These are phyloP conservation scores for Curvularia verruculosa DNA, from an alignment of 2,329 filamentous ascomycete genomes.

Conservation along the genomic window DNA sequence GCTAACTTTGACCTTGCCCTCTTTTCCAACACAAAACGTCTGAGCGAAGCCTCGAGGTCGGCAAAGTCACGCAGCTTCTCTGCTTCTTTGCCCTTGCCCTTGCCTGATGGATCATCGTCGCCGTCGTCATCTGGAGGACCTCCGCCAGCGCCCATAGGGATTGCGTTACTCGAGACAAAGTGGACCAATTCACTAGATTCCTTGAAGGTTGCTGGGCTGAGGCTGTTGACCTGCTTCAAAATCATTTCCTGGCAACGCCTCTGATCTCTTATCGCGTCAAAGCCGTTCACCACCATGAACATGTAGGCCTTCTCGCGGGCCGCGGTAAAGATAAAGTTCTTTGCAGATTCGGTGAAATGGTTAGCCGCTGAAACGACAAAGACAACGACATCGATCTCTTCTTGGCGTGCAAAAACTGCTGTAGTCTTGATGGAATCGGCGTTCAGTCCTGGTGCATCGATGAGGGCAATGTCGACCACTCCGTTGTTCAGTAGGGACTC, in stretches of 20 bases:
- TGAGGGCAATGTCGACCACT: slow-evolving; percentile 95
- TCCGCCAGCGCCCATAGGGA: slow-evolving; percentile 67
- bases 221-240: slow-evolving; percentile 80
- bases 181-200: slow-evolving; percentile 92
- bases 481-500: slow-evolving; percentile 96
- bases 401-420: slow-evolving; percentile 93
- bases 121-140: slow-evolving; percentile 45
- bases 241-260: slow-evolving; percentile 90
- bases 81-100: slow-evolving; percentile 71
- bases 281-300: slow-evolving; percentile 98
- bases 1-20: slow-evolving; percentile 93
- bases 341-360: slow-evolving; percentile 96
- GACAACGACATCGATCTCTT: slow-evolving; percentile 98
- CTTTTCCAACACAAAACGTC: slow-evolving; percentile 95
- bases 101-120: slow-evolving; percentile 54
- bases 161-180: slow-evolving; percentile 96
- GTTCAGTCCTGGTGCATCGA: slow-evolving; percentile 94
- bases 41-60: slow-evolving; percentile 82
- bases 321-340: slow-evolving; percentile 95
- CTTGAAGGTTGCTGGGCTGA: slow-evolving; percentile 94
- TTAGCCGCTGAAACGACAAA: slow-evolving; percentile 98
- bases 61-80: slow-evolving; percentile 91
- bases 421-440: slow-evolving; percentile 97
- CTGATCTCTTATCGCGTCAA: slow-evolving; percentile 92
- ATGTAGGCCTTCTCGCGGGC: slow-evolving; percentile 98